These are phyloP conservation scores for Xylariales sp. DNA, from an alignment of 2,329 filamentous ascomycete genomes.

Conservation along the genomic window DNA sequence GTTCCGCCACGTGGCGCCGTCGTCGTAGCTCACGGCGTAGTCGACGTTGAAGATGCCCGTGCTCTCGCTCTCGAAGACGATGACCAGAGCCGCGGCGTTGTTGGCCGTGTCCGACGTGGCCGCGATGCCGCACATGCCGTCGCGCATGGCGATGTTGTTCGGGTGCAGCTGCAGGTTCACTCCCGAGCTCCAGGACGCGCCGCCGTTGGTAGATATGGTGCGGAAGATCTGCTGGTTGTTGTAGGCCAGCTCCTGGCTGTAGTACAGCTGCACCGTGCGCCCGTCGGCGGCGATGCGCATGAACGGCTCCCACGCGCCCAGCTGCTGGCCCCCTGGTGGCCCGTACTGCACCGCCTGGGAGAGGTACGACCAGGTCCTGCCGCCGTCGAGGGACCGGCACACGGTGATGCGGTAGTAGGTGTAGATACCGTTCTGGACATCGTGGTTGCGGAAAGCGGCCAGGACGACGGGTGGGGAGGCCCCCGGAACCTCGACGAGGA, in stretches of 20 bases:
- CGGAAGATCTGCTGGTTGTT: slow-evolving; percentile 39
- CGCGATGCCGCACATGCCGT: slow-evolving; percentile 33
- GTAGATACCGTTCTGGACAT: slow-evolving; percentile 20
- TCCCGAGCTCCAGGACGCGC: slow-evolving; percentile 29
- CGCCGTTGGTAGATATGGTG: slow-evolving; percentile 29
- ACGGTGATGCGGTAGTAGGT: slow-evolving; percentile 45
- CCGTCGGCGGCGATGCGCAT: slow-evolving; percentile 32
- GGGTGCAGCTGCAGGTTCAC: slow-evolving; percentile 25
- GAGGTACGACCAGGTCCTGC: slow-evolving; percentile 35
- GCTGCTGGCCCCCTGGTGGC: slow-evolving; percentile 32
- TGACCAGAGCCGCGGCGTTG: slow-evolving; percentile 27
- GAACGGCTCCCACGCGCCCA: slow-evolving; percentile 46
- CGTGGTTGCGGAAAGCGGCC: slow-evolving; percentile 44
- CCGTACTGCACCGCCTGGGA: slow-evolving; percentile 39
- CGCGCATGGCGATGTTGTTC: slow-evolving; percentile 21
- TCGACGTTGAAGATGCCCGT: slow-evolving; percentile 27
- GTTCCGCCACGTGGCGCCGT: slow-evolving; percentile 27
- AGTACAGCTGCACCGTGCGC: slow-evolving; percentile 35
- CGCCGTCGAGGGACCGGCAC: slow-evolving; percentile 39
- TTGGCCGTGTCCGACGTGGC: slow-evolving; percentile 19
- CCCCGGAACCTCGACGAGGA: slow-evolving; percentile 34
- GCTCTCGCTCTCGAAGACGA: slow-evolving; percentile 32
- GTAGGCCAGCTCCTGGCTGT: slow-evolving; percentile 33
- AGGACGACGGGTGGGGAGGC: slow-evolving; percentile 25
- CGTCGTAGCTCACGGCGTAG: slow-evolving; percentile 30